Evolutionary conservation across 2,329 filamentous ascomycete genomes (phyloP), one percentile per base, ranked within the genome.

Genomic region (Penicillium sp.): DNA sequence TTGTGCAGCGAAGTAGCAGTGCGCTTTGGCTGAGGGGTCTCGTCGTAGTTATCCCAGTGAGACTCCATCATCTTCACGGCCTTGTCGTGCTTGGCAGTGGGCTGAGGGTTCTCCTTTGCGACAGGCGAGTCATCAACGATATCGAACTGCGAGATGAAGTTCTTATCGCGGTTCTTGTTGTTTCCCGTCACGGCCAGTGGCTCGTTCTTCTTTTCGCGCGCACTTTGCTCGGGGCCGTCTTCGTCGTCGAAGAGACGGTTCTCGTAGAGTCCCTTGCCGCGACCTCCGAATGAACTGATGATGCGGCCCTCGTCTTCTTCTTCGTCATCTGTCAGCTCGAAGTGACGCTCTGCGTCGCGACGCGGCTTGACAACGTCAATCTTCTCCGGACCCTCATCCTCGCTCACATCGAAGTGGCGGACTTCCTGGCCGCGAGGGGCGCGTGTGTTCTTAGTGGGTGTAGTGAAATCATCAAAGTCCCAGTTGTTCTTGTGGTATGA

Each of bases 391-490:
- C 70, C 68, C 16, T 88, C 83, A 56, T 92, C 87, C 45, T 88
- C 86, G 63, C 87, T 88, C 85, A 90, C 95, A 56, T 80, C 83
- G 70, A 87, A 86, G 71, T 94, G 88, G 52, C 90, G 88, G 56
- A 87, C 82, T 57, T 94, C 86, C 67, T 91, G 85, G 38, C 82
- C 78, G 56, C 86, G 83, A 49, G 83, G 71, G 72, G 88, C 89
- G 43, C 81, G 77, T 4, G 83, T 80, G 45, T 84, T 79, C 80
- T 96, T 96, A 61, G 88, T 83, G 0, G 93, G 93, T 0, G 92
- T 96, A 14, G 79, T 78, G 66, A 96, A 96, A 75, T 96, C 92
- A 57, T 91, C 85, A 73, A 97, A 97, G 46, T 86, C 86, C 92
- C 93, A 97, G 58, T 90, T 87, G 60, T 86, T 86, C 55, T 81